These are phyloP conservation scores for Hondaea fermentalgiana DNA, from an alignment of 108 stramenopile species.

Conservation along the genomic window DNA sequence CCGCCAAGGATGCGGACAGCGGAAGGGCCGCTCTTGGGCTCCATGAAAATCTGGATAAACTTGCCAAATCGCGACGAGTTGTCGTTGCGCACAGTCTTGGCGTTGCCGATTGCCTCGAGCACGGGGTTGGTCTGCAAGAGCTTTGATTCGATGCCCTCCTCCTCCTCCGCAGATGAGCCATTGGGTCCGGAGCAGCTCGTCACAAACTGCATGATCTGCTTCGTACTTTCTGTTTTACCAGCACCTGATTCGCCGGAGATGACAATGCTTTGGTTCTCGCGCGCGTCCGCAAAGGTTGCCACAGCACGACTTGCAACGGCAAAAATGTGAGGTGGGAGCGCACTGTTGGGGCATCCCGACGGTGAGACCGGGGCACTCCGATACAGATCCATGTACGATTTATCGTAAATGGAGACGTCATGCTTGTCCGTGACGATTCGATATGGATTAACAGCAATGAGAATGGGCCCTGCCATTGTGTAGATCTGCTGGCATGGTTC, in stretches of 20 bases:
- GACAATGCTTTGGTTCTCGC: constrained; percentile 27
- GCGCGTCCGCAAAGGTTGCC: not conserved
- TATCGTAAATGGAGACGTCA: constrained; percentile 26
- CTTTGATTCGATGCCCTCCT: constrained; percentile 5
- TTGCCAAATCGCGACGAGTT: constrained; percentile 55
- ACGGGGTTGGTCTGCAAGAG: constrained; percentile 39
- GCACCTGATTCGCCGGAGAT: constrained; percentile 49
- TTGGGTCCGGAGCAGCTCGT: not conserved
- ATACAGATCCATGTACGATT: not conserved
- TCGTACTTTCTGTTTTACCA: constrained; percentile 54
- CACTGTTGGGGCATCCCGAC: not conserved
- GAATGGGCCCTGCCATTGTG: constrained; percentile 91
- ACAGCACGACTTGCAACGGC: constrained; percentile 27
- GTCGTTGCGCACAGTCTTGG: constrained; percentile 40
- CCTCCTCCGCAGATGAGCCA: not conserved
- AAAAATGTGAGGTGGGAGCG: constrained; percentile 28
- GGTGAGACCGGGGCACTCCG: not conserved
- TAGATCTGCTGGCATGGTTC: constrained; percentile 67
- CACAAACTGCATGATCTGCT: constrained; percentile 71
- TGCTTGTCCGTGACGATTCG: constrained; percentile 43
- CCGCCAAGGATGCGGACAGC: constrained; percentile 23
- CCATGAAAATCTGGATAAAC: constrained; percentile 42
- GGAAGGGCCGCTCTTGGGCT: not conserved
- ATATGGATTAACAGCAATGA: constrained; percentile 88
- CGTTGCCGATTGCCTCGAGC: constrained; percentile 45